phyloP scores from a whole-genome alignment of 2,329 filamentous ascomycete species.

The Aspergillus sp. region DNA sequence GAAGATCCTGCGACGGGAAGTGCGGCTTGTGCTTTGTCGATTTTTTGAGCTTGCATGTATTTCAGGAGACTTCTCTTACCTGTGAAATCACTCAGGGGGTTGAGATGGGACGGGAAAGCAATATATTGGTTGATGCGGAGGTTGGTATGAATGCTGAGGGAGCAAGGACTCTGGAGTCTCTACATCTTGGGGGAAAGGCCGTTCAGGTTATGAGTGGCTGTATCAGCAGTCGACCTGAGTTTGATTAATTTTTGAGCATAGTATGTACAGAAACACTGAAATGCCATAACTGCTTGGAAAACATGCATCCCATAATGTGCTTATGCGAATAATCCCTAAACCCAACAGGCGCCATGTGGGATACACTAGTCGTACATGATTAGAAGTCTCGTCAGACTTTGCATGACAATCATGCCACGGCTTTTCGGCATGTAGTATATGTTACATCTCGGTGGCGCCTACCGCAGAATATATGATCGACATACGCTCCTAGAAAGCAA shows the following conservation, averaged over 20 bases:
- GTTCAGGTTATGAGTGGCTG: slow-evolving; percentile 15
- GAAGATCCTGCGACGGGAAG: slow-evolving; percentile 51
- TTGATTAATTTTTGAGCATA: too few species aligned
- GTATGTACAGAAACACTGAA: too few species aligned
- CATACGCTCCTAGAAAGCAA: neutral
- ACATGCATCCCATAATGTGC: too few species aligned
- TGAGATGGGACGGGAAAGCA: slow-evolving; percentile 60
- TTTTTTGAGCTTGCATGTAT: slow-evolving; percentile 53
- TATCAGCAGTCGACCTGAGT: neutral
- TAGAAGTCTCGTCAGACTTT: too few species aligned
- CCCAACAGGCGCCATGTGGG: too few species aligned
- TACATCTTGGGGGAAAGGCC: slow-evolving; percentile 32
- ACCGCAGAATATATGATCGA: neutral
- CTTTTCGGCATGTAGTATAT: neutral
- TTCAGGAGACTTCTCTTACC: slow-evolving; percentile 15
- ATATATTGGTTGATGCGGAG: slow-evolving; percentile 35
- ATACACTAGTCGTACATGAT: too few species aligned
- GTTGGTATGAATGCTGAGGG: slow-evolving; percentile 16
- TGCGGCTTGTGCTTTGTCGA: slow-evolving; percentile 58
- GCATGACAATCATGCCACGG: too few species aligned
- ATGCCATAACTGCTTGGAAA: too few species aligned
- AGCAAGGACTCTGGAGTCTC: slow-evolving; percentile 26
- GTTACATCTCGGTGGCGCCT: neutral
- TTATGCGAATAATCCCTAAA: too few species aligned
- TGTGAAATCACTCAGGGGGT: slow-evolving; percentile 65